A percentile compares a stretch with the other conserved stretches of the same genome.
These are phyloP conservation scores for Tricholoma hemisulphureum DNA, from an alignment of 768 basidiomycete species.

Conservation along the genomic window DNA sequence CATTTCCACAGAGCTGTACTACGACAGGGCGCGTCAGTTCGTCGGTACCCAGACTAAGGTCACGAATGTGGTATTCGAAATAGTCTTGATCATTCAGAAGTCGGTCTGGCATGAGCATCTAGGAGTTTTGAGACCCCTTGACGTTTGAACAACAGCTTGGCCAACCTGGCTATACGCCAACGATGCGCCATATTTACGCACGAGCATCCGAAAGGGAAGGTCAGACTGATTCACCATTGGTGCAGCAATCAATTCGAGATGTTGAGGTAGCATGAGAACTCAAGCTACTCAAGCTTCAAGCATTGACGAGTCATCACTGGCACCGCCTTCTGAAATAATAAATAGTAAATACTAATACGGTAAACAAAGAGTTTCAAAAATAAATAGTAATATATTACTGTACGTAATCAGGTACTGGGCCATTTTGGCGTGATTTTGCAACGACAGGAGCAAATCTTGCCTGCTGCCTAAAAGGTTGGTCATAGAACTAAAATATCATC, in stretches of 20 bases:
- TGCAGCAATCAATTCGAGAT: conserved; percentile 52
- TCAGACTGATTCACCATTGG: conserved; percentile 85
- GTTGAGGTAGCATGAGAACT: conserved; percentile 1
- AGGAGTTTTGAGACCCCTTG: too few species aligned
- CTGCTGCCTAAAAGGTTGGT: too few species aligned
- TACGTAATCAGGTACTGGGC: too few species aligned
- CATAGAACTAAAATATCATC: too few species aligned
- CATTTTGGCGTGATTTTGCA: too few species aligned
- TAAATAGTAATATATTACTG: too few species aligned
- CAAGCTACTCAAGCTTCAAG: not conserved
- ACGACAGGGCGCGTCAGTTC: conserved; percentile 49
- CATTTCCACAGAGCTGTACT: conserved; percentile 73
- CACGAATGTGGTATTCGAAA: conserved; percentile 59
- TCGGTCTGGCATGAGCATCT: conserved; percentile 64
- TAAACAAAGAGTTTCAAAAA: too few species aligned
- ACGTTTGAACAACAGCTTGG: too few species aligned
- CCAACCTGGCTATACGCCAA: conserved; percentile 62
- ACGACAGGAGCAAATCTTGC: too few species aligned
- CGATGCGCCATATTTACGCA: conserved; percentile 61
- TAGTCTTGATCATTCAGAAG: conserved; percentile 65
- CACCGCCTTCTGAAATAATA: too few species aligned
- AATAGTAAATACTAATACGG: too few species aligned
- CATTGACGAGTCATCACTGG: not conserved
- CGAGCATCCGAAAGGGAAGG: conserved; percentile 66
- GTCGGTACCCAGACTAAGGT: conserved; percentile 39